Conservation (phyloP, 169 alveolate genomes). For the Fabrea salina region DNA sequence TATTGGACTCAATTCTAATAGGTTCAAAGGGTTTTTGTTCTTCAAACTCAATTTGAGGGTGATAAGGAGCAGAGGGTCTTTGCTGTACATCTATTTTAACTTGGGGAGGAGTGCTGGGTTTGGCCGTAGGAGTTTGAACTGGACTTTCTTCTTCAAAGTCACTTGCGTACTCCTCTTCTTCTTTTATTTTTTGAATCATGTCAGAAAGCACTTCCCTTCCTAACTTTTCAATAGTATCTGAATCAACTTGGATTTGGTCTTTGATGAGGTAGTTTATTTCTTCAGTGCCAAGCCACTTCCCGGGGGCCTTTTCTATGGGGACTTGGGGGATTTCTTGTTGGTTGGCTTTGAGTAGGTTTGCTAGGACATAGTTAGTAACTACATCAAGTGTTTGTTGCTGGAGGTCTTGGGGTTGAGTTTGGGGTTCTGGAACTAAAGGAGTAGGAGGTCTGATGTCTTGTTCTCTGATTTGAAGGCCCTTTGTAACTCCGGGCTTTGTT, state of each 20-base stretch:
- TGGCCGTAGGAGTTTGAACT: too few relatives aligned
- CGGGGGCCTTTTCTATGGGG: background rate
- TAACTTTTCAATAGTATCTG: background rate
- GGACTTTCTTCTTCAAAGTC: constrained; percentile 5
- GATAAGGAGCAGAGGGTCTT: background rate
- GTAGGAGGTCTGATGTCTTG: too few relatives aligned
- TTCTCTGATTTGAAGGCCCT: too few relatives aligned
- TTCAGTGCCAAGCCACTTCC: constrained; percentile 13
- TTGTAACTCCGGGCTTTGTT: too few relatives aligned
- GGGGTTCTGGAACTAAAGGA: constrained; percentile 5
- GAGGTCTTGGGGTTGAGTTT: constrained; percentile 4
- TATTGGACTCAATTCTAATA: background rate
- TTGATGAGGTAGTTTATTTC: background rate
- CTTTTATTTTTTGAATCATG: background rate
- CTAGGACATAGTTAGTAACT: constrained; percentile 14
- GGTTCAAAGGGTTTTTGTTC: background rate
- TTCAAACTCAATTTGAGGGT: background rate
- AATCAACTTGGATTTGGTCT: background rate
- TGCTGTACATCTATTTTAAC: too few relatives aligned
- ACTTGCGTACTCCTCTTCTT: background rate
- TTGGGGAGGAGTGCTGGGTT: too few relatives aligned
- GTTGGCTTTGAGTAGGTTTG: background rate
- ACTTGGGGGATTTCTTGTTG: background rate
- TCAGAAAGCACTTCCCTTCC: constrained; percentile 9
- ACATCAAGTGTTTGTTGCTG: background rate